Conservation (phyloP, 2,329 filamentous ascomycete species). For the Arthroderma uncinatum region DNA sequence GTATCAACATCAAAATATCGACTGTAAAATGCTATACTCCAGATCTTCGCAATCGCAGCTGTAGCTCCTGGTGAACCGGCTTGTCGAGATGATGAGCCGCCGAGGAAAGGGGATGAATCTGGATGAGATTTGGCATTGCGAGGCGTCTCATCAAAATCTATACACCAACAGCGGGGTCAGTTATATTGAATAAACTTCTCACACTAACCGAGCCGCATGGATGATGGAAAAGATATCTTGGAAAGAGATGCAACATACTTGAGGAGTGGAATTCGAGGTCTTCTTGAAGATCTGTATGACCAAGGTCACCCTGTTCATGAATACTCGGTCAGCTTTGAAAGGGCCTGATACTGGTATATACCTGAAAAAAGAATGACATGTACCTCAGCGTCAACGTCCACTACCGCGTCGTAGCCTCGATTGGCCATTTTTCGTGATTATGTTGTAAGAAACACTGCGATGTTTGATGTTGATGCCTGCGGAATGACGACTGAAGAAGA, state of each 20-base stretch:
- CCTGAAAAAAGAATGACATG: constrained; percentile 12
- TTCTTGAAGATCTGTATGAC: constrained; percentile 94
- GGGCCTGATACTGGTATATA: background rate
- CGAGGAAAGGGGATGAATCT: constrained; percentile 41
- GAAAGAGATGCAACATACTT: constrained; percentile 36
- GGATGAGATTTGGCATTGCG: constrained; percentile 40
- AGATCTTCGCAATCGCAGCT: constrained; percentile 75
- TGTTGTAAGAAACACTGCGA: background rate
- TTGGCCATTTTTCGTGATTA: constrained; percentile 51
- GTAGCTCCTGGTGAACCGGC: constrained; percentile 31
- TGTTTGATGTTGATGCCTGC: constrained; percentile 2
- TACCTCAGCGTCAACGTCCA: constrained; percentile 94
- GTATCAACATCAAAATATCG: constrained; percentile 99
- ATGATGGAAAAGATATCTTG: background rate
- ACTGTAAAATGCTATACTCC: constrained; percentile 85
- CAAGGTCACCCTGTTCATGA: constrained; percentile 68
- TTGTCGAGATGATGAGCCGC: constrained; percentile 31
- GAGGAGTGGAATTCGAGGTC: constrained; percentile 98
- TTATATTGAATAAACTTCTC: background rate
- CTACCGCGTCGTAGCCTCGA: constrained; percentile 91
- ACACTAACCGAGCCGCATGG: background rate
- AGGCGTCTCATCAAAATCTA: constrained; percentile 57
- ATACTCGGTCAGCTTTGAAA: constrained; percentile 8
- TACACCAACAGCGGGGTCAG: background rate
- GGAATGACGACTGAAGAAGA: constrained; percentile 1